Base-by-base conservation (phyloP, 2,329 filamentous ascomycete genomes). In the Botrytis deweyae region DNA sequence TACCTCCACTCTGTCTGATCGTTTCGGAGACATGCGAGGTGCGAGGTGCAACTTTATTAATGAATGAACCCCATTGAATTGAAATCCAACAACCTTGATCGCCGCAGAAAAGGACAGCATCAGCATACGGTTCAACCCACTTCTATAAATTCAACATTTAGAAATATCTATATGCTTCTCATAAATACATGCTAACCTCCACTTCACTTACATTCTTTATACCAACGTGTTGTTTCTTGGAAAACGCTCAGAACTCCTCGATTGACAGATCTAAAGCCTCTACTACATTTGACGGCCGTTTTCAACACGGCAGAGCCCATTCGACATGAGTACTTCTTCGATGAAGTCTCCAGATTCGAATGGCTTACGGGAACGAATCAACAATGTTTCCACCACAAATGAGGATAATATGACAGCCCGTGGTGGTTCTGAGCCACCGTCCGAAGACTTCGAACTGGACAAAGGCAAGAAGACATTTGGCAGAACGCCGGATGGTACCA, bases 401-500 rank as follows among this genome's bases (percentile, higher is more conserved):
- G 72, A 29, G 29, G 75, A 77, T 12, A 67, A 74, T 36, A 16
- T 49, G 25, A 22, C 22, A 38, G 20, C 52, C 25, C 40, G n/a
- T 22, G 74, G 74, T 70, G 74, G 58, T n/a, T 67, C 68, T 58
- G 63, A 75, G n/a, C 75, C 73, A 12, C 71, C 76, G 12, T 59
- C 70, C 44, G 70, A 52, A 42, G 75, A 77, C 25, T 59, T 74
- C 40, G 84, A 86, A 62, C 70, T 65, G 14, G 79, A 80, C 75
- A 86, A 87, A 75, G 84, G 87, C 75, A 90, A 90, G 82, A 95
- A 93, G 86, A 97, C 94, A 0, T 97, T 93, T 86, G 95, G 95
- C 73, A 91, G 95, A 77, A 98, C 95, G 22, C 93, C 93, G 44
- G 92, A 95, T 84, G 95, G 95, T 80, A 97, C 89, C 84, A 90